Evolutionary conservation across 306 rosid genomes (phyloP).

Genomic region (Malus orientalis): DNA sequence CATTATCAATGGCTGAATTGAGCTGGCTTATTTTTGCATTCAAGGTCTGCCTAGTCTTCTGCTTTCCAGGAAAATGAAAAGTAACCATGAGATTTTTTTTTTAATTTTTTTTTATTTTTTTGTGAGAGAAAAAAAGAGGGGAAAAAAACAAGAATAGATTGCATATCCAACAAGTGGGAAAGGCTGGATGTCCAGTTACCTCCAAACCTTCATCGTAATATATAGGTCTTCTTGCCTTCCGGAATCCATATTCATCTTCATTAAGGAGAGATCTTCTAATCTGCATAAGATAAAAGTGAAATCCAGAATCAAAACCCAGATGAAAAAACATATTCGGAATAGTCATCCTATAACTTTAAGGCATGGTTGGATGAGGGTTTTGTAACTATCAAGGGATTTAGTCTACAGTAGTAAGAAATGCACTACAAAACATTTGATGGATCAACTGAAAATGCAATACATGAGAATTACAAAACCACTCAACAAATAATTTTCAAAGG

Average conservation of each 20-base stretch:
- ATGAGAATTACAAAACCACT: background rate
- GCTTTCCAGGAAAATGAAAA: constrained; percentile 20
- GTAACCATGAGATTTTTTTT: background rate
- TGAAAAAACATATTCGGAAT: background rate
- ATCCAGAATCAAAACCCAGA: constrained; percentile 10
- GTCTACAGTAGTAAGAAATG: background rate
- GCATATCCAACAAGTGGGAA: constrained; percentile 1
- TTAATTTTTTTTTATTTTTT: no score
- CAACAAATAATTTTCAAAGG: background rate
- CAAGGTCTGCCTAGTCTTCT: constrained; percentile 75
- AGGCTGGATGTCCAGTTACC: constrained; percentile 33
- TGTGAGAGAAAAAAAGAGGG: no score
- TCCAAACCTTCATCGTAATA: constrained; percentile 93
- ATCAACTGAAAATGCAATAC: background rate
- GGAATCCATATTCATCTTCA: constrained; percentile 86
- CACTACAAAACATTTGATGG: background rate
- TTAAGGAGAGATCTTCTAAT: constrained; percentile 73
- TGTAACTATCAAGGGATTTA: background rate
- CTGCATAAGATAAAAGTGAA: constrained; percentile 34
- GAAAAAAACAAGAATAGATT: background rate
- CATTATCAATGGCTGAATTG: constrained; percentile 90
- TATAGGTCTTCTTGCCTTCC: constrained; percentile 71
- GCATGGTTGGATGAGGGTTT: background rate
- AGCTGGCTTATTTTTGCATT: constrained; percentile 83
- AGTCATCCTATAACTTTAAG: background rate